These are phyloP conservation scores for Paramarasmius palmivorus DNA, from an alignment of 1,284 basidiomycete species.

Conservation along the genomic window DNA sequence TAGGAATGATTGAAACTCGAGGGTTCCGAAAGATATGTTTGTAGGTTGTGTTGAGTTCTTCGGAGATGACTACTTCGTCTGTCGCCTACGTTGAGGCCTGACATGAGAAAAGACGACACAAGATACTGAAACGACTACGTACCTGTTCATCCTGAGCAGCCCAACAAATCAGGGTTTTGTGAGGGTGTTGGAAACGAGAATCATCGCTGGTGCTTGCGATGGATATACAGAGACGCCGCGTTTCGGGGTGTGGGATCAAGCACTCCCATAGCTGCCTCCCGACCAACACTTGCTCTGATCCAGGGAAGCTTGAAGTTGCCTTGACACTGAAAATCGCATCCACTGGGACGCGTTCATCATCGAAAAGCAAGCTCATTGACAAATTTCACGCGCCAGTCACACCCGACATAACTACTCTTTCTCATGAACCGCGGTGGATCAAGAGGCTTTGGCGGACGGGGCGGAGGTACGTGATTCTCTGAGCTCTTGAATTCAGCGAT, in stretches of 20 bases:
- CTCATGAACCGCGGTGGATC: slow-evolving; percentile 50
- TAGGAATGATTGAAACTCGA: slow-evolving; percentile 18
- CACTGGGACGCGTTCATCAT: slow-evolving; percentile 15
- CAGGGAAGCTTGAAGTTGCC: neutral
- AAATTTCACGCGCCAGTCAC: slow-evolving; percentile 4
- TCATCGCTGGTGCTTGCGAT: neutral
- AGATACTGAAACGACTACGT: slow-evolving; percentile 4
- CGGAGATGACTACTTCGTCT: slow-evolving; percentile 16
- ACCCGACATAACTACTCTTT: neutral
- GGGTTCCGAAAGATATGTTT: slow-evolving; percentile 25
- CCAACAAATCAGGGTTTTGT: slow-evolving; percentile 26
- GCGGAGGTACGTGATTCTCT: slow-evolving; percentile 33
- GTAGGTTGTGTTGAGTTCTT: slow-evolving; percentile 18
- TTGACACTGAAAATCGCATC: slow-evolving; percentile 14
- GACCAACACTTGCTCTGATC: slow-evolving; percentile 1
- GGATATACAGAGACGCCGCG: slow-evolving; percentile 9
- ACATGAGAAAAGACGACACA: neutral
- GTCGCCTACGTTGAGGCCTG: slow-evolving; percentile 25
- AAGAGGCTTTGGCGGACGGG: slow-evolving; percentile 41
- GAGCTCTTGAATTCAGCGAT: neutral
- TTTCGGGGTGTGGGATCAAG: neutral
- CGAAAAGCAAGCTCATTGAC: slow-evolving; percentile 30
- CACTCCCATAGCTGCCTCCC: slow-evolving; percentile 3
- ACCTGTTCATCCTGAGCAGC: slow-evolving; percentile 26
- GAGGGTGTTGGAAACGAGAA: neutral